Conservation (phyloP, 78 protist species). For the Protostelium mycophagum region DNA sequence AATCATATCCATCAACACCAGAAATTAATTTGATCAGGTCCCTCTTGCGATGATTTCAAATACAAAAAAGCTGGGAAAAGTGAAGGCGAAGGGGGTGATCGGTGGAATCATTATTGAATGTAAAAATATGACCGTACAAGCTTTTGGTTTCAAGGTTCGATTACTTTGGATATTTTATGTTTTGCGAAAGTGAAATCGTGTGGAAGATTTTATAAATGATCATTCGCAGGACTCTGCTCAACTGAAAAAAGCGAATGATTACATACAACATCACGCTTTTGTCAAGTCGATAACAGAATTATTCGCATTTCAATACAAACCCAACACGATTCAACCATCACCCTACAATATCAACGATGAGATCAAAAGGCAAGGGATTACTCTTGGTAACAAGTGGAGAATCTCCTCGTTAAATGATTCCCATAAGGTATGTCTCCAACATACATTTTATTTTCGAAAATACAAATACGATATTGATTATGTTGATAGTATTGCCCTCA, state of each 20-base stretch:
- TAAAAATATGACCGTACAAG: not conserved
- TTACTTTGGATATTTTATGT: too few relatives aligned
- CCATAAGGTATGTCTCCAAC: not conserved
- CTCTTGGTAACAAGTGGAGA: not conserved
- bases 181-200: too few relatives aligned
- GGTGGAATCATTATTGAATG: not conserved
- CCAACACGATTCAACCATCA: not conserved
- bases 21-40: too few relatives aligned
- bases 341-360: not conserved
- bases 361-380: not conserved
- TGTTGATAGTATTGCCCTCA: not conserved
- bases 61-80: not conserved
- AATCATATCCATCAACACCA: too few relatives aligned
- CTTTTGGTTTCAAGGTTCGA: not conserved
- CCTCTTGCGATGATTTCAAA: not conserved
- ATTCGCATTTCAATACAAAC: not conserved
- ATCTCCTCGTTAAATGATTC: not conserved
- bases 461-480: too few relatives aligned
- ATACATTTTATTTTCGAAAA: not conserved
- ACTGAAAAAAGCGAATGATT: not conserved
- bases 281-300: not conserved
- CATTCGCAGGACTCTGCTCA: not conserved
- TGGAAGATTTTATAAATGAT: too few relatives aligned
- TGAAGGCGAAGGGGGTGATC: not conserved
- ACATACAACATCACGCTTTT: not conserved